These are phyloP conservation scores for Trichosporon asahii DNA, from an alignment of 1,284 basidiomycete genomes.

Conservation along the genomic window DNA sequence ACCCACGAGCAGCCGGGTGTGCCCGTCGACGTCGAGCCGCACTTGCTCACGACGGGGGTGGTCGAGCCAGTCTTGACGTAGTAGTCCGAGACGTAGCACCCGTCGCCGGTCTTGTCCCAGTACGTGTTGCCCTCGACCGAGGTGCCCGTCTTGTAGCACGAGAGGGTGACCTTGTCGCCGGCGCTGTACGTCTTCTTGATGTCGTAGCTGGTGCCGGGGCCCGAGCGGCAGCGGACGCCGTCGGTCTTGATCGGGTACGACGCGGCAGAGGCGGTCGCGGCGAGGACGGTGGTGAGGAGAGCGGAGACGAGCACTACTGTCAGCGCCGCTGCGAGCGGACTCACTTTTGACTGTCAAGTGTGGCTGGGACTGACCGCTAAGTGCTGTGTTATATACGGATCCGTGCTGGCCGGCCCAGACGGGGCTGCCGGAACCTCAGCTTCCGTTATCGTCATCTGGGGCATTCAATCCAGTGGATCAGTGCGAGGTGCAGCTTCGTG, in stretches of 20 bases:
- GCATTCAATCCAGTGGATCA: too few species aligned
- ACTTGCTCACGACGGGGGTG: neutral
- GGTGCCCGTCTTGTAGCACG: constrained; percentile 18
- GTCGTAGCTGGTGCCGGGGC: constrained; percentile 9
- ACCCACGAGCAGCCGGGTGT: constrained; percentile 6
- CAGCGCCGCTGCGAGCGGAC: neutral
- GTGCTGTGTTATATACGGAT: neutral
- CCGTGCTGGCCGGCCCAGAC: too few species aligned
- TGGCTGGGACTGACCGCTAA: neutral
- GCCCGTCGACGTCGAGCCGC: neutral
- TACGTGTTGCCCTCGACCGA: constrained; percentile 4
- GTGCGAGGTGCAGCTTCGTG: too few species aligned
- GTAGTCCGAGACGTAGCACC: constrained; percentile 20
- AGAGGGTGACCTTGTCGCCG: constrained; percentile 2
- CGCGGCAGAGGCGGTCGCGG: neutral
- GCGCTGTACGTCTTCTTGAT: constrained; percentile 5
- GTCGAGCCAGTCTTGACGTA: constrained; percentile 13
- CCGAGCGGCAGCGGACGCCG: constrained; percentile 17
- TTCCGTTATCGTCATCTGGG: too few species aligned
- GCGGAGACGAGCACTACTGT: neutral
- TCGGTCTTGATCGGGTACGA: constrained; percentile 13
- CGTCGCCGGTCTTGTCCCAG: constrained; percentile 19
- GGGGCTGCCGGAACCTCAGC: too few species aligned
- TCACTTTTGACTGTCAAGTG: neutral
- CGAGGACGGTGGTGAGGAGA: neutral